Evolutionary conservation across 2,329 filamentous ascomycete species (phyloP).

Genomic region (Hypoxylon sp.): DNA sequence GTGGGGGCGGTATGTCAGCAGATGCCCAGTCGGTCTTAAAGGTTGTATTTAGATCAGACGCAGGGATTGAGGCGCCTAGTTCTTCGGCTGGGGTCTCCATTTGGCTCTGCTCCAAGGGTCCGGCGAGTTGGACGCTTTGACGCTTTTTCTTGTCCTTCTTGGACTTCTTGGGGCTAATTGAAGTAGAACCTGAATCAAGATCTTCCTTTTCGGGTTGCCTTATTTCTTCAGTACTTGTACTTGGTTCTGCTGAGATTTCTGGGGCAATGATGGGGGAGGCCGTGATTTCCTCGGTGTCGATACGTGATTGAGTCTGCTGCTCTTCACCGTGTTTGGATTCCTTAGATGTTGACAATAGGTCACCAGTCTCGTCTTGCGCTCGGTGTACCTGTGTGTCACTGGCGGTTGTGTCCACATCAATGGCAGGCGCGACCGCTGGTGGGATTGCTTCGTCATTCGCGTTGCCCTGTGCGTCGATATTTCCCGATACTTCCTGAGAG

Average conservation of each 20-base stretch:
- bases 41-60: conserved; percentile 22
- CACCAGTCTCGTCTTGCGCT: conserved; percentile 20
- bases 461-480: conserved; percentile 24
- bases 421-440: conserved; percentile 19
- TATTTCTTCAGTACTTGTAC: conserved; percentile 22
- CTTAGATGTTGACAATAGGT: conserved; percentile 27
- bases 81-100: conserved; percentile 36
- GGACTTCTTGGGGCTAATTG: conserved; percentile 39
- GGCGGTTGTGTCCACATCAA: conserved; percentile 17
- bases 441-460: conserved; percentile 10
- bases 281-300: conserved; percentile 30
- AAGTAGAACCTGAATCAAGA: conserved; percentile 19
- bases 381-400: conserved; percentile 22
- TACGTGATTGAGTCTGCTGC: conserved; percentile 20
- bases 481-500: conserved; percentile 31
- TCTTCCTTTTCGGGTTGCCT: conserved; percentile 39
- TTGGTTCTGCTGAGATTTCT: conserved; percentile 37
- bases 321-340: conserved; percentile 42
- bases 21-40: conserved; percentile 32
- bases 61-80: conserved; percentile 8
- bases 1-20: conserved; percentile 22
- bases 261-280: conserved; percentile 13
- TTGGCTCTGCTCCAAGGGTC: conserved; percentile 40
- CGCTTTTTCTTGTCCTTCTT: conserved; percentile 51
- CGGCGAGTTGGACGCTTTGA: conserved; percentile 46